Conservation (phyloP, 805 yeast species). For the Yarrowia porcina region DNA sequence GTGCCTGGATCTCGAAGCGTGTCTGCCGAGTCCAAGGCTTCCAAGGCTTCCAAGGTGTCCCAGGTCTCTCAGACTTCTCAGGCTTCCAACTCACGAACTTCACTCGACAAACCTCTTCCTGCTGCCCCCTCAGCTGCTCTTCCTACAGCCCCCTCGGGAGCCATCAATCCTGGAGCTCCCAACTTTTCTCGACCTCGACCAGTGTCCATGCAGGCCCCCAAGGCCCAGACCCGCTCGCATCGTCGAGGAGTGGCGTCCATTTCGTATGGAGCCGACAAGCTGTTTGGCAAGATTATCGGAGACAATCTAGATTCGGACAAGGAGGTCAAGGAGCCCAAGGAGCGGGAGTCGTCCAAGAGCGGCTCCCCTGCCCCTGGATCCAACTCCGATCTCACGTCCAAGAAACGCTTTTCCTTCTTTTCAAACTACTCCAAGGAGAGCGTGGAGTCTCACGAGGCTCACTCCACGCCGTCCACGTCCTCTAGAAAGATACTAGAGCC, state of each 20-base stretch:
- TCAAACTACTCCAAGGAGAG: slow-evolving; percentile 25
- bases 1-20: not conserved
- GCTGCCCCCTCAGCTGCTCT: not conserved
- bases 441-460: slow-evolving; percentile 4
- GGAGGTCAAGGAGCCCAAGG: not conserved
- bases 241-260: slow-evolving; percentile 32
- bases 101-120: not conserved
- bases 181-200: slow-evolving; percentile 24
- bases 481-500: slow-evolving; percentile 31
- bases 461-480: slow-evolving; percentile 20
- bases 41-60: not conserved
- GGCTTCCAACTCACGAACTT: not conserved
- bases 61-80: not conserved
- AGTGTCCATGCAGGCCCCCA: slow-evolving; percentile 25
- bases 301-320: slow-evolving; percentile 16
- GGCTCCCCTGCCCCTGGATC: not conserved
- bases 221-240: slow-evolving; percentile 26
- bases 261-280: slow-evolving; percentile 34
- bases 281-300: slow-evolving; percentile 33
- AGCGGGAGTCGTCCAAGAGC: not conserved
- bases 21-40: not conserved
- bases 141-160: not conserved
- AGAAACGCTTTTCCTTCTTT: slow-evolving; percentile 23
- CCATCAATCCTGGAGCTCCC: slow-evolving; percentile 1
- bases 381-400: not conserved